Base-by-base conservation (phyloP, 2,329 filamentous ascomycete genomes). In the Byssoonygena ceratinophila region DNA sequence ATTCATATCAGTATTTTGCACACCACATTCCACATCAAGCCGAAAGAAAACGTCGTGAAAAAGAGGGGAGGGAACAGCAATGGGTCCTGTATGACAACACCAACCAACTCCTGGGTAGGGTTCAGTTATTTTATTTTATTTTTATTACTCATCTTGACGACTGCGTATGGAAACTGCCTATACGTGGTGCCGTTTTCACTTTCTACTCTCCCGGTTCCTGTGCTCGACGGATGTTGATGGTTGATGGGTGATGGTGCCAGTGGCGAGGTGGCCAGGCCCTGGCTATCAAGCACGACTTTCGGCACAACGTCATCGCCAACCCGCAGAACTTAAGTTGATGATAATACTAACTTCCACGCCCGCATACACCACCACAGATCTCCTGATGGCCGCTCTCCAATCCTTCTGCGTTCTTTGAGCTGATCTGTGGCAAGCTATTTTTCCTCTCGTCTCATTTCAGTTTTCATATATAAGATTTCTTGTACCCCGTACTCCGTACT, bases 191-290 rank as follows among this genome's bases (percentile, higher is more conserved):
- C 29, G n/a, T 32, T n/a, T 32, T 45, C 43, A 11, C 25, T 16
- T 3, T 16, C 14, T 45, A 5, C n/a, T 20, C 20, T 2, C 31
- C 22, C 16, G 23, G 46, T 50, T 43, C 37, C 47, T 41, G 25
- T 20, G 6, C 18, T 37, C 7, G 8, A n/a, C n/a, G n/a, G n/a
- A 22, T 29, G 12, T 16, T 47, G 25, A n/a, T 20, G 4, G 34
- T 23, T 41, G 40, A n/a, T n/a, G n/a, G n/a, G n/a, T n/a, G 47
- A 12, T 50, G 36, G 37, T 40, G 46, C 41, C 23, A 37, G 47
- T 50, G 47, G 47, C 39, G 47, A 41, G 20, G 47, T 50, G 47
- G 47, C 47, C 18, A 50, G 47, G 39, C 47, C 46, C 47, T 43
- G 47, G 23, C 46, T n/a, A 41, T 50, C n/a, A 16, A 37, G 23